Evolutionary conservation across 306 rosid species (phyloP).

Genomic region (Alnus glutinosa): DNA sequence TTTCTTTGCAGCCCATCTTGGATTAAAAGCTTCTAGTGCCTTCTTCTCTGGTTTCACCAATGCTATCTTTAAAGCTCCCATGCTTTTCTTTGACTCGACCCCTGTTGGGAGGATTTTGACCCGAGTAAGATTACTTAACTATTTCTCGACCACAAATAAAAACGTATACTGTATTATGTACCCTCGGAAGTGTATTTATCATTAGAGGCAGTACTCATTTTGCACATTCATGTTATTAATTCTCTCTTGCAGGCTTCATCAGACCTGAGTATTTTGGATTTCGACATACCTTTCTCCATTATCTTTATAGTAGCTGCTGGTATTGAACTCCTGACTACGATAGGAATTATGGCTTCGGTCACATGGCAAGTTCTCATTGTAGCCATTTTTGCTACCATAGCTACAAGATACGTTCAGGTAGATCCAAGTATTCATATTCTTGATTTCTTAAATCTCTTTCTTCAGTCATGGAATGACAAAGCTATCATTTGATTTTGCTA

Average conservation of each 20-base stretch:
- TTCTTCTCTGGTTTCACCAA: constrained; percentile 60
- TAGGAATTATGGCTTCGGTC: constrained; percentile 58
- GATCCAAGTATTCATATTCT: not conserved
- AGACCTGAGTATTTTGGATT: constrained; percentile 79
- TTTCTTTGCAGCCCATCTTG: constrained; percentile 42
- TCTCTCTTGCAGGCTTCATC: constrained; percentile 67
- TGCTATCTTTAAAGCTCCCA: constrained; percentile 78
- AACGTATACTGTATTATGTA: no score
- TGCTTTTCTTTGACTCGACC: constrained; percentile 83
- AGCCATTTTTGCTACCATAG: constrained; percentile 55
- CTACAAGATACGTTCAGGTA: constrained; percentile 58
- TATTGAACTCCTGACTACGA: constrained; percentile 37
- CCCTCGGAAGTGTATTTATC: not conserved
- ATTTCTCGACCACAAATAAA: no score
- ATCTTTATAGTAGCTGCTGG: constrained; percentile 30
- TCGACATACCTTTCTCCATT: constrained; percentile 63
- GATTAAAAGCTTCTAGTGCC: constrained; percentile 72
- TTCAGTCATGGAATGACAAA: not conserved
- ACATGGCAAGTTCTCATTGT: constrained; percentile 86
- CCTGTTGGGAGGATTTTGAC: constrained; percentile 81
- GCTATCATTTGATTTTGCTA: not conserved
- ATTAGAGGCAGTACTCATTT: not conserved
- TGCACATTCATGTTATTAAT: not conserved
- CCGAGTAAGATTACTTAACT: constrained; percentile 51
- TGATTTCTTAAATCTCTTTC: constrained; percentile 5